Evolutionary conservation across 352 stramenopile species (phyloP).

Genomic region (Peronospora farinosa): DNA sequence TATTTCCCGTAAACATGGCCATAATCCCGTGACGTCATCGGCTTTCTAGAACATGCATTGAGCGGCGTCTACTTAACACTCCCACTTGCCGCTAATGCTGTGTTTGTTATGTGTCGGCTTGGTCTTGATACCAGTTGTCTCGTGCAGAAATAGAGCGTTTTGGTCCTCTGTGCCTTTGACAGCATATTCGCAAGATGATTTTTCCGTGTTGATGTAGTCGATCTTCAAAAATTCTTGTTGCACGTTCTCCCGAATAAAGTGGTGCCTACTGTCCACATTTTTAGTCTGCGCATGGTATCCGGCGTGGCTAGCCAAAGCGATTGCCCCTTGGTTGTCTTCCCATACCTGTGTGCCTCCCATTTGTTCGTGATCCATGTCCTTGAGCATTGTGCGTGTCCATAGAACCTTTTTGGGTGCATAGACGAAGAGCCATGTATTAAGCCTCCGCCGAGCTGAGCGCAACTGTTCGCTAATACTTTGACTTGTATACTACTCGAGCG

Average conservation of each 20-base stretch:
- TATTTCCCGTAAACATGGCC: no score
- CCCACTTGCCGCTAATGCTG: slow-evolving; percentile 5
- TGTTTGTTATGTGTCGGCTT: background rate
- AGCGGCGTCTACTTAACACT: slow-evolving; percentile 4
- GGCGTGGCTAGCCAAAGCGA: background rate
- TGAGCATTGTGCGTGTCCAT: background rate
- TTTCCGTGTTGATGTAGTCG: slow-evolving; percentile 8
- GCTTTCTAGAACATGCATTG: no score
- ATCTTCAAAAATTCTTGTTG: background rate
- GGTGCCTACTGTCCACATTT: slow-evolving; percentile 7
- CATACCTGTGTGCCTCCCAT: background rate
- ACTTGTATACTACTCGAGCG: background rate
- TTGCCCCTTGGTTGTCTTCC: background rate
- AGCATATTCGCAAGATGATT: background rate
- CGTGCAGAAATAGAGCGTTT: slow-evolving; percentile 4
- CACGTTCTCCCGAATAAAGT: slow-evolving; percentile 11
- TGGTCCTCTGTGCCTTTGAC: slow-evolving; percentile 3
- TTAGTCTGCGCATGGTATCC: slow-evolving; percentile 3
- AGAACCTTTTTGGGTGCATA: background rate
- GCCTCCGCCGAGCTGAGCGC: background rate
- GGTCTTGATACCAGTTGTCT: slow-evolving; percentile 1
- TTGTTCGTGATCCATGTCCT: background rate
- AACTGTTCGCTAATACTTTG: background rate
- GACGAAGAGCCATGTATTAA: background rate
- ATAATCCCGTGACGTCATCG: no score